Evolutionary conservation across 2,329 filamentous ascomycete genomes (phyloP), one percentile per base, ranked within the genome.

Genomic region (Sporothrix curviconia): DNA sequence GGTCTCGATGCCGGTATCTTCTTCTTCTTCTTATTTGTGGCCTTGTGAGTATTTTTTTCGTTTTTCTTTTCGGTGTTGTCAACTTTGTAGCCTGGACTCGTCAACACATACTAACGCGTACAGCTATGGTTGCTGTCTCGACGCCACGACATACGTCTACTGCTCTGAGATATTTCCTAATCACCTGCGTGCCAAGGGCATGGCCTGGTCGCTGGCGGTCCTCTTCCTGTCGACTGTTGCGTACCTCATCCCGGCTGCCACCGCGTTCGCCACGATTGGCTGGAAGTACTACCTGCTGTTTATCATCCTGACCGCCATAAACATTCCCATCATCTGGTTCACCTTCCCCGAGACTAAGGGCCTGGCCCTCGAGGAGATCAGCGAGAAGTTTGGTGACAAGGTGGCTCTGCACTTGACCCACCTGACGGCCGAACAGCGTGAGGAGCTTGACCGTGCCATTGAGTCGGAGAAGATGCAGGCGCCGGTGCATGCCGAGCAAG

Each of bases 221-320:
- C 19, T 53, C 34, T 56, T 54, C 46, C 11, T 49, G 11, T 36
- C 49, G 12, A 55, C 44, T 1, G 17, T 59, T 5, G 22, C 51
- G 25, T 59, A 36, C 36, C 43, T 51, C 34, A 30, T 34, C 7
- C 25, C 51, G 1, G 39, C 57, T 1, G 30, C 52, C 2, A 50
- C 37, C 3, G 57, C 24, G 2, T 51, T 50, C 30, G 43, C 50
- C 44, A 50, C 49, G 11, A 40, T 55, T 19, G 52, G 44, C 25
- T 59, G 46, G 43, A 59, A 59, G 52, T 59, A 51, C 30, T 59
- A 59, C 30, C 15, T 55, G 14, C 19, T 59, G 14, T 55, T 59
- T 9, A 59, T 59, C 25, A 3, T 28, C 15, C 36, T 56, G 8
- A 28, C 32, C 9, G 54, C 32, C 5, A 39, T 56, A 32, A 56